Conservation (phyloP, 176 grass and related monocot species). For the barley (Hordeum vulgare) region DNA sequence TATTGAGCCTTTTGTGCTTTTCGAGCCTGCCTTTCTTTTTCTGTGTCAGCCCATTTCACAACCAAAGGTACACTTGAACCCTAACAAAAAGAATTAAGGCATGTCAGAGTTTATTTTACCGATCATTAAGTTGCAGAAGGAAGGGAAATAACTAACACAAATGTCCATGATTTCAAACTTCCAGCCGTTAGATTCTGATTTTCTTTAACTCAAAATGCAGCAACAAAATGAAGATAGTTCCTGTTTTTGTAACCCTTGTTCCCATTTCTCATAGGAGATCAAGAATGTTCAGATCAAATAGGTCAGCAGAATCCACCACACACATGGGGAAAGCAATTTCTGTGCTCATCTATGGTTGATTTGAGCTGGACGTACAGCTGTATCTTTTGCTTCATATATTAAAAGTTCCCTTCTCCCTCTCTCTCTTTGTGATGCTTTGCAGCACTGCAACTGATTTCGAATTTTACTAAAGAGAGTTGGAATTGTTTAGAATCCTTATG, state of each 20-base stretch:
- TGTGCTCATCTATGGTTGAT: background rate
- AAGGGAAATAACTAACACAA: background rate
- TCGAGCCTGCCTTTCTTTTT: constrained; percentile 95
- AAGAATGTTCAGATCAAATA: background rate
- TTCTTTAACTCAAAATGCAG: background rate
- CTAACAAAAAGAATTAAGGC: constrained; percentile 29
- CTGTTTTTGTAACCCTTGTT: background rate
- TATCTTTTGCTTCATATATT: background rate
- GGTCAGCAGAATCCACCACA: background rate
- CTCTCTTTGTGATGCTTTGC: background rate
- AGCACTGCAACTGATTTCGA: background rate
- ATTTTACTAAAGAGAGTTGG: background rate
- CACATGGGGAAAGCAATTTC: background rate
- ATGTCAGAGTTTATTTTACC: constrained; percentile 5
- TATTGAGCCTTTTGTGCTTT: constrained; percentile 91
- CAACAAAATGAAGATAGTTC: background rate
- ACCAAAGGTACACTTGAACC: constrained; percentile 98
- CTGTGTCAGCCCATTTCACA: constrained; percentile 99
- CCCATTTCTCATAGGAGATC: background rate
- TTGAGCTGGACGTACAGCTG: background rate
- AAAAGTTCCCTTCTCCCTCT: background rate
- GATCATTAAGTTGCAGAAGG: background rate
- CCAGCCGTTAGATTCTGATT: background rate
- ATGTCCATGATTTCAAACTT: background rate
- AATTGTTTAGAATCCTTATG: background rate